Base-by-base conservation (phyloP, 768 basidiomycete genomes). In the Xerocomellus chrysenteron region DNA sequence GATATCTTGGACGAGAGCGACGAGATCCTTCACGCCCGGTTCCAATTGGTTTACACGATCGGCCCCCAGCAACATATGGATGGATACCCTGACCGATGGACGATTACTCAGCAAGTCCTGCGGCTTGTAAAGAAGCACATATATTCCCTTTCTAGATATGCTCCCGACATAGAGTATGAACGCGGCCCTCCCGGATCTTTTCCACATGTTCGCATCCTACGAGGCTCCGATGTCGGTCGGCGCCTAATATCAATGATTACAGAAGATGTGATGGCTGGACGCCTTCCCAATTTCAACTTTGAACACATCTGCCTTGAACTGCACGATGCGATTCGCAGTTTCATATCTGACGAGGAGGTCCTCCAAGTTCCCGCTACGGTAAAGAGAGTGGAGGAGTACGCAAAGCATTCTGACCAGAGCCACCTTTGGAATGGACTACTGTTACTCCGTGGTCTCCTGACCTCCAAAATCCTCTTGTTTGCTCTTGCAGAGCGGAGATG, bases 401-500 rank as follows among this genome's bases (percentile, higher is more conserved):
- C 50, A 36, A 32, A 28, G 13, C 4, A 5, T 19, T 26, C 44
- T n/a, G 8, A 10, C 3, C 45, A 52, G 8, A 19, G 13, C 14
- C 5, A 43, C 11, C 19, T 46, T 2, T 48, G 51, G 51, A 26
- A 11, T 48, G 14, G 32, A 1, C 52, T 53, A 2, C 5, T 53
- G 0, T 58, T 72, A 3, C 48, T 74, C 16, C 72, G 73, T 10
- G 73, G 73, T 1, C 62, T 74, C n/a, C n/a, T 74, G 2, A 59
- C 62, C 13, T 61, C 50, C 10, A 68, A 67, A 1, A 62, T 69
- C 7, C 57, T 74, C 0, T 33, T 61, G 2, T 64, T 66, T 50
- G 63, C 59, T 7, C 57, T 74, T 13, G 58, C 54, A 24, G 67
- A 73, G 6, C 61, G 65, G n/a, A 59, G 71, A 36, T 75, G 72